A percentile compares a stretch with the other conserved stretches of the same genome.
Evolutionary conservation across 257 asterid species (phyloP).

Genomic region (Gentiana macrophylla): DNA sequence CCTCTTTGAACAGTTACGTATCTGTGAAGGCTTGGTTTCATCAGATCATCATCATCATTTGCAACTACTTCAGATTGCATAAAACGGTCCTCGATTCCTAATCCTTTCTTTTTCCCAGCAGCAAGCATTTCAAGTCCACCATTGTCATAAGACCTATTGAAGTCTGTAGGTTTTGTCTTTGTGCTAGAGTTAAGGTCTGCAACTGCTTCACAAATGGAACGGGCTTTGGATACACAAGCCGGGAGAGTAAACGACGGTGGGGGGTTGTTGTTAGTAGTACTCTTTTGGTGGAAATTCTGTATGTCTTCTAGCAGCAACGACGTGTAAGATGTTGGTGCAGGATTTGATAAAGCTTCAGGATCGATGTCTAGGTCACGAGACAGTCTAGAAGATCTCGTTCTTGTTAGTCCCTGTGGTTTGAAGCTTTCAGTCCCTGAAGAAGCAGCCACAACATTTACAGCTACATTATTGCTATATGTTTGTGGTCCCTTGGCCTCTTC

Average conservation of each 20-base stretch:
- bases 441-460: conserved; percentile 30
- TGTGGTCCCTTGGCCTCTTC: conserved; percentile 14
- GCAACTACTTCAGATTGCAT: conserved; percentile 44
- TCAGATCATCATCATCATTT: conserved; percentile 28
- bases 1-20: conserved; percentile 69
- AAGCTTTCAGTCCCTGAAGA: conserved; percentile 33
- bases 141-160: conserved; percentile 7
- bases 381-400: conserved; percentile 64
- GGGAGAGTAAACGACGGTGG: conserved; percentile 43
- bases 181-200: conserved; percentile 88
- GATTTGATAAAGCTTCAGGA: conserved; percentile 46
- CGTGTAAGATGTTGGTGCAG: conserved; percentile 50
- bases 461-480: conserved; percentile 17
- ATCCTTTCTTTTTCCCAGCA: conserved; percentile 27
- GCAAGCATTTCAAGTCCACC: conserved; percentile 6
- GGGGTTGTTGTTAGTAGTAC: conserved; percentile 3
- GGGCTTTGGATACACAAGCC: conserved; percentile 71
- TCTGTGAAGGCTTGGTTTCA: conserved; percentile 64
- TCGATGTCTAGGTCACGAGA: conserved; percentile 65
- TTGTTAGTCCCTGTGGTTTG: conserved; percentile 25
- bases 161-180: neutral
- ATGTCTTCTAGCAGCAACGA: conserved; percentile 82
- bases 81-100: conserved; percentile 30
- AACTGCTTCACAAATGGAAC: conserved; percentile 91
- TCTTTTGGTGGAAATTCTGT: conserved; percentile 89